Base-by-base conservation (phyloP, 441 rosid genomes). In the Kokia cookei region DNA sequence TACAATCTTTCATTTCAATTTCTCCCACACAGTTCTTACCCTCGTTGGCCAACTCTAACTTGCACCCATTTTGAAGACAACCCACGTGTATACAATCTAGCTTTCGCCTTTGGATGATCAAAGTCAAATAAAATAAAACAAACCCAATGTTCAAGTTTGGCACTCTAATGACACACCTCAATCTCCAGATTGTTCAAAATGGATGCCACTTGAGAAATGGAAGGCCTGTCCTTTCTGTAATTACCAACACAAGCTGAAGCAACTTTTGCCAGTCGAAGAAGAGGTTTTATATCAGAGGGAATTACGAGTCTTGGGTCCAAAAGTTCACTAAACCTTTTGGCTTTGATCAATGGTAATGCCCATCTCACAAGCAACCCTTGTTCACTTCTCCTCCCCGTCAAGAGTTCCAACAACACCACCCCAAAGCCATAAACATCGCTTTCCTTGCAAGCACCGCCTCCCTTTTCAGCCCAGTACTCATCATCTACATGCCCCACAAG, bases 401-500 rank as follows among this genome's bases (percentile, higher is more conserved):
- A 32, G 66, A 93, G 73, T 90, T 92, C 97, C 45, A 93, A 72
- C 80, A 93, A 75, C 51, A 92, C 86, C 79, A 93, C 91, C 43
- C 98, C 98, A 74, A 82, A 90, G 27, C 96, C 92, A 47, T 84
- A 93, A 24, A 93, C 90, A 63, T 92, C 98, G 17, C 90, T 86
- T 77, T 84, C 96, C 75, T 86, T 93, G 65, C 88, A 83, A 69
- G 82, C 84, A 2, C 80, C 84, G 10, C 77, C 74, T 0, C 80
- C 77, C 22, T 70, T 35, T 14, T 40, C 66, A 0, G 9, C 62
- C 89, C 93, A 86, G 75, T 82, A 85, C 35, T 91, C 94, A 54
- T 88, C 92, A 62, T 93, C 98, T 4, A 86, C 81, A 35, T 83
- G 83, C 64, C 92, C 90, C n/a, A 40, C 40, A 12, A 89, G 62